Evolutionary conservation across 768 basidiomycete species (phyloP), one percentile per base, ranked within the genome.

Genomic region (Trametes sanguinea): DNA sequence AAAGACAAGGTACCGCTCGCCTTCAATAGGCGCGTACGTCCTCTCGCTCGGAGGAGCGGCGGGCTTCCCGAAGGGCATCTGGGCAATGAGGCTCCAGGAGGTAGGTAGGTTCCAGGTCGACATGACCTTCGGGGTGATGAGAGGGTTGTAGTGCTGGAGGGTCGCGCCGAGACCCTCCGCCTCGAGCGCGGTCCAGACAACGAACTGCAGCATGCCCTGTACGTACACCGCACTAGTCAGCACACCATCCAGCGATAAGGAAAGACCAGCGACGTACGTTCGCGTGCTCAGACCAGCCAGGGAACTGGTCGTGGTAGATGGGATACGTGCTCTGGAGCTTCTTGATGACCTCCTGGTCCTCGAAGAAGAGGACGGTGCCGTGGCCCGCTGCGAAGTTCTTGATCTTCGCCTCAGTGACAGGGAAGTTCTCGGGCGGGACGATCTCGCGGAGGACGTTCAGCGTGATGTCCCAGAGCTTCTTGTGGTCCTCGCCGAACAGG

Each of bases 301-400:
- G 67, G 67, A 67, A 67, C 51, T 51, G 52, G 54, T 63, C 67
- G 57, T 64, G 60, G 62, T 65, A 67, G 61, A 67, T 58, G 6
- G 67, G 43, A 56, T 63, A 63, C 42, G 50, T 51, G 50, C 51
- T 48, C 64, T 63, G 61, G 61, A 67, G 67, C 45, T 51, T 50
- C 58, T 64, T 65, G 27, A 67, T 51, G 59, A 44, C 43, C 8
- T 32, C 48, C 59, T 63, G 51, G 61, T 67, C 67, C 64, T 67
- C 67, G 64, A 67, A 67, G 59, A 67, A 67, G 59, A 67, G 67
- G 52, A 67, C 59, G 54, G 64, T 65, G 67, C 67, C 67, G 64
- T 65, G 57, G 59, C 67, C 67, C 59, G 51, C 59, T 51, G 60
- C 62, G 60, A 67, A 67, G 55, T 59, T 47, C 39, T 54, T 51